These are phyloP conservation scores for Russula brevipes DNA, from an alignment of 768 basidiomycete genomes.

Conservation along the genomic window DNA sequence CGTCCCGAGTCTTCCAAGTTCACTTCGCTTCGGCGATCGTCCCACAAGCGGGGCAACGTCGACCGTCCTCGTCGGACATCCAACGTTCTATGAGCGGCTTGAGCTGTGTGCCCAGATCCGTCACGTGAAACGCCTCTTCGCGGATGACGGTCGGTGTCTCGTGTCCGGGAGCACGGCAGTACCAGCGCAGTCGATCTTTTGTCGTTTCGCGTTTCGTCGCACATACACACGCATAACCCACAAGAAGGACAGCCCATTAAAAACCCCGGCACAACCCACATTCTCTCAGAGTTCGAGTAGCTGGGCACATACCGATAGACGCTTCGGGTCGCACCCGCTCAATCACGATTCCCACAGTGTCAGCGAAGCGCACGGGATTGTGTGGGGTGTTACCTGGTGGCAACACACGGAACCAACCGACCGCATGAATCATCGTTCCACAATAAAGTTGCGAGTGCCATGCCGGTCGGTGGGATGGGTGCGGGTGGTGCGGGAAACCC, in stretches of 20 bases:
- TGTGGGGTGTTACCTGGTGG: slow-evolving; percentile 86
- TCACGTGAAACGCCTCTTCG: slow-evolving; percentile 82
- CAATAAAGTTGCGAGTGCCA: too few species aligned
- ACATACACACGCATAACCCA: too few species aligned
- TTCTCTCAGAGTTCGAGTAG: not conserved
- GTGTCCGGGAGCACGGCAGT: slow-evolving; percentile 66
- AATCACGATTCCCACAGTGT: slow-evolving; percentile 89
- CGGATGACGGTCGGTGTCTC: slow-evolving; percentile 65
- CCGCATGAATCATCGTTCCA: too few species aligned
- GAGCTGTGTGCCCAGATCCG: slow-evolving; percentile 88
- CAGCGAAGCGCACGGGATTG: slow-evolving; percentile 84
- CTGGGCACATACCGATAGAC: slow-evolving; percentile 56
- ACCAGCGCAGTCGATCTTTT: slow-evolving; percentile 88
- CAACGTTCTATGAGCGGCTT: slow-evolving; percentile 87
- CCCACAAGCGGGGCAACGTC: slow-evolving; percentile 73
- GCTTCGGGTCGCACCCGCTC: slow-evolving; percentile 77
- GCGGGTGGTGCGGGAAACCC: too few species aligned
- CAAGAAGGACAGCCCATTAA: too few species aligned
- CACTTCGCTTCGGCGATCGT: slow-evolving; percentile 53
- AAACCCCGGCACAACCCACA: not conserved
- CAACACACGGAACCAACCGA: not conserved
- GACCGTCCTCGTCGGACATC: slow-evolving; percentile 58
- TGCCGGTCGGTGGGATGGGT: too few species aligned
- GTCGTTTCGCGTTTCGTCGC: too few species aligned
- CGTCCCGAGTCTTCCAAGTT: too few species aligned